Percentiles rank a stretch among this genome's conserved stretches.
Evolutionary conservation across 2,329 filamentous ascomycete species (phyloP).

Genomic region (Lecanicillium sp.): DNA sequence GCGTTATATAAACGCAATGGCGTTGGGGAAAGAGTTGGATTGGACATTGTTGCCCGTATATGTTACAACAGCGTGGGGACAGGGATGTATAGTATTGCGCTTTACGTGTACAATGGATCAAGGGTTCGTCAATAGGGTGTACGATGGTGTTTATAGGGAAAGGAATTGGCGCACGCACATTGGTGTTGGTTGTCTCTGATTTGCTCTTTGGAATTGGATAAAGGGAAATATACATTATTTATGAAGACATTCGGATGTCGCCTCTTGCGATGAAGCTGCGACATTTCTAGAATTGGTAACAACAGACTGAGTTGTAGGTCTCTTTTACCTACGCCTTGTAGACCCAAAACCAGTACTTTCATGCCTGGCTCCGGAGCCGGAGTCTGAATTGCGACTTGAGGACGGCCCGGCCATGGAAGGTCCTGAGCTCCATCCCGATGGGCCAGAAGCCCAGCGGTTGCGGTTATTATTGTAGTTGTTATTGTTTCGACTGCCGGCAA

Average conservation of each 20-base stretch:
- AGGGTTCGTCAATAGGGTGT: conserved; percentile 43
- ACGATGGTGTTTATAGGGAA: conserved; percentile 1
- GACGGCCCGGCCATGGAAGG: conserved; percentile 20
- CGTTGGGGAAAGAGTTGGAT: conserved; percentile 5
- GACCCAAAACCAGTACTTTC: conserved; percentile 68
- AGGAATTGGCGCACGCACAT: neutral
- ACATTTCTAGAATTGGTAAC: too few species aligned
- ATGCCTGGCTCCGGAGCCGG: conserved; percentile 40
- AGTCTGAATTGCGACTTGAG: conserved; percentile 24
- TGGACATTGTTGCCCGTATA: conserved; percentile 17
- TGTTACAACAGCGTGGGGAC: conserved; percentile 11
- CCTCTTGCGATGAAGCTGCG: too few species aligned
- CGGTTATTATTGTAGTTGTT: conserved; percentile 20
- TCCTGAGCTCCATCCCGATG: conserved; percentile 26
- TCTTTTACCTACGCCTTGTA: conserved; percentile 46
- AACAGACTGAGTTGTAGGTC: neutral
- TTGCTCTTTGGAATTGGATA: too few species aligned
- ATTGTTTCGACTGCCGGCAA: conserved; percentile 44
- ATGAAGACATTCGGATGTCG: too few species aligned
- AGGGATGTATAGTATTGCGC: conserved; percentile 37
- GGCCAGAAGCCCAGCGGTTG: conserved; percentile 18
- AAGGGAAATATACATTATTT: too few species aligned
- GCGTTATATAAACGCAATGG: too few species aligned
- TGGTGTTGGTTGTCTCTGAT: too few species aligned
- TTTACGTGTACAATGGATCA: conserved; percentile 88